Conservation (phyloP, 495 filamentous ascomycete species). For the Penicillium riverlandense region DNA sequence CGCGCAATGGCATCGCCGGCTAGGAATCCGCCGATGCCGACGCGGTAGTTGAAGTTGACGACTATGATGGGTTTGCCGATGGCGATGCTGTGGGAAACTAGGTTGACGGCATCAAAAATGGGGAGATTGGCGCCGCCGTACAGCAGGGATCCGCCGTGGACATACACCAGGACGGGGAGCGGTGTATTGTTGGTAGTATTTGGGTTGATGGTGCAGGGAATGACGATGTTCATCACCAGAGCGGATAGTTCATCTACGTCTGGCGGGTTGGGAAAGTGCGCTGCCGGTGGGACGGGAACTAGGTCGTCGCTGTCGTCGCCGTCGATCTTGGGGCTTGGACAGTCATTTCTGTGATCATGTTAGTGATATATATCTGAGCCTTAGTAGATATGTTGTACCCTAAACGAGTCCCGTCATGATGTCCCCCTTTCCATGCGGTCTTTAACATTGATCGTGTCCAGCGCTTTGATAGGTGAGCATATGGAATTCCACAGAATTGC, state of each 20-base stretch:
- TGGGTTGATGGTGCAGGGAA: conserved; percentile 5
- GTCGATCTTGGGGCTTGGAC: conserved; percentile 18
- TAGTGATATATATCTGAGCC: no score
- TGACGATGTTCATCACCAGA: conserved; percentile 24
- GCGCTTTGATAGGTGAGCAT: conserved; percentile 17
- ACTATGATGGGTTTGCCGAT: conserved; percentile 15
- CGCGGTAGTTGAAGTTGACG: conserved; percentile 24
- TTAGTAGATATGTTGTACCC: conserved; percentile 6
- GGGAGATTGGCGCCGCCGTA: conserved; percentile 22
- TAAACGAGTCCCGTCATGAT: conserved; percentile 21
- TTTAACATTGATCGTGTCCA: conserved; percentile 21
- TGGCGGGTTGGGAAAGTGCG: conserved; percentile 10
- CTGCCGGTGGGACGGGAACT: conserved; percentile 16
- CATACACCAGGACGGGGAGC: conserved; percentile 20
- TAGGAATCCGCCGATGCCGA: conserved; percentile 24
- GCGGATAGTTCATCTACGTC: conserved; percentile 16
- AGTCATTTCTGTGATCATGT: conserved; percentile 9
- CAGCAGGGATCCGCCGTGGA: conserved; percentile 24
- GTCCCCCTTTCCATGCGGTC: conserved; percentile 10
- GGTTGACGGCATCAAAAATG: conserved; percentile 22
- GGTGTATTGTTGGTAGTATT: neutral
- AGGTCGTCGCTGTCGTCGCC: conserved; percentile 18
- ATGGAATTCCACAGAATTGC: conserved; percentile 26
- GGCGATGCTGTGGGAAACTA: conserved; percentile 16
- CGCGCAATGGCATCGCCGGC: conserved; percentile 10